Base-by-base conservation (phyloP, 371 early-diverging fungal species). In the Lichtheimia ornata region DNA sequence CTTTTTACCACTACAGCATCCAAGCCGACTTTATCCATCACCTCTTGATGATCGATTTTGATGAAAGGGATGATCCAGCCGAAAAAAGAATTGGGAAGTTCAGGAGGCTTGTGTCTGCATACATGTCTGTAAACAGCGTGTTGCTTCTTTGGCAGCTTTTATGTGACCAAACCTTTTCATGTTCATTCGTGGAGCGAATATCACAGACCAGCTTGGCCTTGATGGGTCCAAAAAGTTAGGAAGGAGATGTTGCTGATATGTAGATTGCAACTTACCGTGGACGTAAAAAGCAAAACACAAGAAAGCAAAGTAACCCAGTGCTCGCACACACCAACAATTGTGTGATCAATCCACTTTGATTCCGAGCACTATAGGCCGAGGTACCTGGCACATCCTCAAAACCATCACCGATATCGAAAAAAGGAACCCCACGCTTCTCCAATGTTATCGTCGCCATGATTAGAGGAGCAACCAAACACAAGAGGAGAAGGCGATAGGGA, bases 11-110 rank as follows among this genome's bases (percentile, higher is more conserved):
- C 74, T 25, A 87, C 84, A 6, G 89, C 88, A 64, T 89, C 89
- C 20, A 89, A 66, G 14, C 89, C 89, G 35, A 88, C 83, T 53
- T 84, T 80, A 22, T 81, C 65, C 18, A 86, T 60, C 59, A 86
- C 69, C 25, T 83, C 83, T 41, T 75, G 76, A 40, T 84, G 76
- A 11, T 74, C 57, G 28, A 83, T 76, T 40, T 73, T 72, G 13
- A 86, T 25, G 18, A 88, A 59, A 17, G 86, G 83, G 15, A 77
- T 66, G 47, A 88, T 79, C 88, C 88, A 88, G 17, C 86, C 86
- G 62, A 88, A 80, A 44, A 86, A 72, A 1, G 83, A 73, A 43
- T 62, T 57, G 0, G 86, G 79, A 7, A 88, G 61, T 25, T 69
- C 63, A 35, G 83, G 81, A 13, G 88, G 88, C 24, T 83, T 74